Evolutionary conservation across 306 rosid species (phyloP).

Genomic region (Cucumis hystrix): DNA sequence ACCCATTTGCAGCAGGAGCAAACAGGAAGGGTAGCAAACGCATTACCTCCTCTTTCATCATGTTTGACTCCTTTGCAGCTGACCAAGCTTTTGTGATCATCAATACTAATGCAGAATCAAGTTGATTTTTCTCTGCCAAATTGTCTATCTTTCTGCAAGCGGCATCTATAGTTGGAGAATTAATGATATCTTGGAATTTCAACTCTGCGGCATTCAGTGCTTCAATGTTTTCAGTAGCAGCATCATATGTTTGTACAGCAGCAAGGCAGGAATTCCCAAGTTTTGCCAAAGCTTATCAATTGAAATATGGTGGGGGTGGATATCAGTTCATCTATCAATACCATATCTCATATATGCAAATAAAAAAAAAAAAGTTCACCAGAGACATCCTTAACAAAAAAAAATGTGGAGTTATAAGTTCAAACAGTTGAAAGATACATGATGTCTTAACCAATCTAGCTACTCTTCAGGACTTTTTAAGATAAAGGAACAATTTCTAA

Average conservation of each 20-base stretch:
- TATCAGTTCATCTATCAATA: background rate
- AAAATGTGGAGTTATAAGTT: background rate
- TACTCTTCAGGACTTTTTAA: background rate
- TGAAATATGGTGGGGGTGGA: background rate
- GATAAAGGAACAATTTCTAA: too few relatives aligned
- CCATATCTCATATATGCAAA: background rate
- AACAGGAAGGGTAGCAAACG: background rate
- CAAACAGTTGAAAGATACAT: background rate
- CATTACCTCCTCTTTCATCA: constrained; percentile 77
- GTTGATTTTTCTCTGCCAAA: constrained; percentile 78
- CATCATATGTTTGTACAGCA: constrained; percentile 73
- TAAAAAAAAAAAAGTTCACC: background rate
- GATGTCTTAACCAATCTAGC: background rate
- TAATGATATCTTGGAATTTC: constrained; percentile 83
- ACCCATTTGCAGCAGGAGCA: background rate
- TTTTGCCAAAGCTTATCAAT: constrained; percentile 41
- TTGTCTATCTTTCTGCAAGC: constrained; percentile 91
- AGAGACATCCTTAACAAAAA: background rate
- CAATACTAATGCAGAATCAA: constrained; percentile 77
- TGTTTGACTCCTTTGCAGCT: constrained; percentile 77
- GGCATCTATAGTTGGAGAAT: constrained; percentile 71
- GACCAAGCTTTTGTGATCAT: constrained; percentile 99
- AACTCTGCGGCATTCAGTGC: constrained; percentile 74
- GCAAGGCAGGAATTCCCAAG: constrained; percentile 72
- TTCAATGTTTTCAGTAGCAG: constrained; percentile 68